These are phyloP conservation scores for Gossypium bickii DNA, from an alignment of 345 rosid genomes.

Conservation along the genomic window DNA sequence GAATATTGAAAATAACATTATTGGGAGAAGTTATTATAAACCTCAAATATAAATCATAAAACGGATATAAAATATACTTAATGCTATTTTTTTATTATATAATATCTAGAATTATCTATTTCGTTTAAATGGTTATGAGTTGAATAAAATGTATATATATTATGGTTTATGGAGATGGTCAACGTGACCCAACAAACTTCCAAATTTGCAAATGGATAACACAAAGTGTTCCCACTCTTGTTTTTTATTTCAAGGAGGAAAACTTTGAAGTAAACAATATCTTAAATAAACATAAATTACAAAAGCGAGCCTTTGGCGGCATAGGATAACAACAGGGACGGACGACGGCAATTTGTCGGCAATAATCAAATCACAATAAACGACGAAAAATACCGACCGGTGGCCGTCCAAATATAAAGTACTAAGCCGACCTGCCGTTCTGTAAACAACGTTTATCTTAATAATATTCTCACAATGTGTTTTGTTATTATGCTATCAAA, in stretches of 20 bases:
- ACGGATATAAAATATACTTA: too few relatives aligned
- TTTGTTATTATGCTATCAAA: too few relatives aligned
- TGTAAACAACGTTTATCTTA: not conserved
- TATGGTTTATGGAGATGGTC: not conserved
- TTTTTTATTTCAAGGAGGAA: too few relatives aligned
- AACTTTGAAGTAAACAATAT: too few relatives aligned
- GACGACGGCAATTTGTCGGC: not conserved
- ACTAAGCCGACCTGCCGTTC: not conserved
- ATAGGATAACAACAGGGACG: not conserved
- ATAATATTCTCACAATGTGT: not conserved
- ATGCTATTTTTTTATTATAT: too few relatives aligned
- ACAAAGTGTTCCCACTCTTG: too few relatives aligned
- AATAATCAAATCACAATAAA: not conserved
- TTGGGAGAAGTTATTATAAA: accelerated
- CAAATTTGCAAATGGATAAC: not conserved
- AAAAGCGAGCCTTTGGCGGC: not conserved
- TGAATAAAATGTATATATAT: too few relatives aligned
- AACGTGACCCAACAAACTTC: not conserved
- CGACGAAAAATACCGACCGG: not conserved
- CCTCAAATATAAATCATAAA: too few relatives aligned
- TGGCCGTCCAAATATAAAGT: not conserved
- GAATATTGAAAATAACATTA: too few relatives aligned
- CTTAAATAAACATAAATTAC: not conserved
- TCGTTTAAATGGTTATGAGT: too few relatives aligned
- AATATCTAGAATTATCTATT: too few relatives aligned